Base-by-base conservation (phyloP, 352 stramenopile species). In the Globisporangium abappressorium region DNA sequence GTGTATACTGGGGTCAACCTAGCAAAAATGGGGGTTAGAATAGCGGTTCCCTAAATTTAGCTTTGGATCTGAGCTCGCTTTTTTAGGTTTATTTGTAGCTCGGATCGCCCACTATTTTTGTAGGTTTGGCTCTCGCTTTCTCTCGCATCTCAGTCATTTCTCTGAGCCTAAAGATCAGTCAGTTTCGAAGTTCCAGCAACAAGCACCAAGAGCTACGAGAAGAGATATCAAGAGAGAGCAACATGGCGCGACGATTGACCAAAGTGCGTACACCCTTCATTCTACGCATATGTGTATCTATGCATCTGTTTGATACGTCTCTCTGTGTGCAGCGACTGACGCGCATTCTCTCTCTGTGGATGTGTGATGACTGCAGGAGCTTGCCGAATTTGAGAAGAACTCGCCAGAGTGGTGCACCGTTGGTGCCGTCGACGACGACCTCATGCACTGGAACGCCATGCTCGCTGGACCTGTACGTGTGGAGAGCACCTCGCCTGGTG, bases 381-480 rank as follows among this genome's bases (percentile, higher is more conserved):
- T 96, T 20, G 77, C 82, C 18, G 88, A 96, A 65, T 95, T 97
- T 53, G 86, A 95, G 74, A 92, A 92, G 71, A 96, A 92, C 81
- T 92, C 89, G 64, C 88, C 88, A 60, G 89, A 97, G 12, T 97
- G 88, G 88, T 95, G 87, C 80, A 96, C 85, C 0, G 89, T 95
- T 20, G 80, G 89, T 70, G 76, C 88, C 1, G 89, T 97, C 34
- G 87, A 95, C 62, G 87, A 97, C 65, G 86, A 97, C 65, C 79
- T 97, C 30, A 87, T 97, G 80, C 89, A 97, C 79, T 97, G 89
- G 89, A 96, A 96, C 70, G 89, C 89, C 47, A 96, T 97, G 86
- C 81, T 97, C 36, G 87, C 87, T 12, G 89, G 89, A 18, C 89
- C 89, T n/a, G 89, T 96, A 87, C 62, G 87, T 84, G 22, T 9